phyloP scores from a whole-genome alignment of 768 basidiomycete genomes.

The Tubosaeta brunneosetosa region DNA sequence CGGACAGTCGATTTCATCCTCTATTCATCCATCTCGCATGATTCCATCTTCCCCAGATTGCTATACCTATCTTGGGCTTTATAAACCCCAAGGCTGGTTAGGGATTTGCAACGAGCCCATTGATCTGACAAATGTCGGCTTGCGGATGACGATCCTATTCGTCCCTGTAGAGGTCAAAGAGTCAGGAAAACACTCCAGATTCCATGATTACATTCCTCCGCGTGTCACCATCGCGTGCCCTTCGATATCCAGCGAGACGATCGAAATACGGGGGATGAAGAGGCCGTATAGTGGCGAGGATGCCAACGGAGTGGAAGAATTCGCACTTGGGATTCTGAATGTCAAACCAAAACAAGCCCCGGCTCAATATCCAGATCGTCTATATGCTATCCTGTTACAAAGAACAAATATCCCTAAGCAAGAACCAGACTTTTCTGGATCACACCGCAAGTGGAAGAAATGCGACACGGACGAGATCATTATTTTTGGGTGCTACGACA shows the following conservation, averaged over 20 bases:
- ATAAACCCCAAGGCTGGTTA: not conserved
- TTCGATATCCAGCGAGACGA: not conserved
- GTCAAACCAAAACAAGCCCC: not conserved
- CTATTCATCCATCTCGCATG: not conserved
- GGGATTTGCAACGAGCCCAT: not conserved
- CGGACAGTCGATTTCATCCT: not conserved
- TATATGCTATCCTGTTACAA: not conserved
- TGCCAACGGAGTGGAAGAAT: not conserved
- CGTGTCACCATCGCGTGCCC: not conserved
- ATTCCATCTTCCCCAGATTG: not conserved
- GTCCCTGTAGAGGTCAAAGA: not conserved
- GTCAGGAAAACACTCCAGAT: not conserved
- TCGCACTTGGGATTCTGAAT: not conserved
- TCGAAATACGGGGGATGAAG: not conserved
- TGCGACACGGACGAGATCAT: not conserved
- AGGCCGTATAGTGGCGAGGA: not conserved
- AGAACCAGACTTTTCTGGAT: not conserved
- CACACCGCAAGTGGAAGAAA: not conserved
- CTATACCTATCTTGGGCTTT: not conserved
- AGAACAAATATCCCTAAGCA: not conserved
- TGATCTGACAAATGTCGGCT: not conserved
- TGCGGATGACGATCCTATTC: not conserved
- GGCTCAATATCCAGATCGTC: not conserved
- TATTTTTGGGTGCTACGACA: not conserved
- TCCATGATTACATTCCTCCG: not conserved